A percentile compares a stretch with the other conserved stretches of the same genome.
These are phyloP conservation scores for Buddleja alternifolia DNA, from an alignment of 257 asterid species.

Conservation along the genomic window DNA sequence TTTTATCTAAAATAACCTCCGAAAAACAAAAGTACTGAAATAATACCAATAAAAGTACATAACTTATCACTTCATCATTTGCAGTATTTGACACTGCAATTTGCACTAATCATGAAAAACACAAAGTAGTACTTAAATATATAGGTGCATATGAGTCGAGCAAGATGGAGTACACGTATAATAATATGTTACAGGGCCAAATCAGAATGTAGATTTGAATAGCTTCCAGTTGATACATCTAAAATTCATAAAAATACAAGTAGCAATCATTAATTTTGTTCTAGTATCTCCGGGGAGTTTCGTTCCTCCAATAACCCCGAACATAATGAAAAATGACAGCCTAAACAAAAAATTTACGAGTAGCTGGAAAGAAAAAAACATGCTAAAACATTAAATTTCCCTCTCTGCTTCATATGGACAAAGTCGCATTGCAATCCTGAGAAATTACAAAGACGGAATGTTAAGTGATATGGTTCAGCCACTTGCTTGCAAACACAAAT, in stretches of 20 bases:
- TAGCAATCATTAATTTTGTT: conserved; percentile 1
- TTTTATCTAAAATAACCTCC: too few species aligned
- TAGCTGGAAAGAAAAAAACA: neutral
- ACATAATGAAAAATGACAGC: neutral
- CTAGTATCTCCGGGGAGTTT: neutral
- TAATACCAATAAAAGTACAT: too few species aligned
- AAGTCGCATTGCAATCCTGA: conserved; percentile 8
- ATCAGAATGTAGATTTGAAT: neutral
- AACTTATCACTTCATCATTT: too few species aligned
- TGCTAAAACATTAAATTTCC: neutral
- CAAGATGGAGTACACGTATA: too few species aligned
- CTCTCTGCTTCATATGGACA: conserved; percentile 4
- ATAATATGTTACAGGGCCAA: neutral
- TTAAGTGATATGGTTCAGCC: neutral
- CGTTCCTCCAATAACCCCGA: neutral
- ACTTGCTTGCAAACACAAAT: too few species aligned
- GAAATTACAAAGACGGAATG: neutral
- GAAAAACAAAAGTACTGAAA: too few species aligned
- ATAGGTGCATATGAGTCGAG: neutral
- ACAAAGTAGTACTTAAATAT: too few species aligned
- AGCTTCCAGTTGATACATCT: conserved; percentile 14
- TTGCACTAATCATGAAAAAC: too few species aligned
- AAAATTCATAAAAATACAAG: conserved; percentile 19
- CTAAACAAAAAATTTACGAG: conserved; percentile 22
- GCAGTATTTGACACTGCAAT: too few species aligned